Evolutionary conservation across 1,139 yeast genomes (phyloP), one percentile per base, ranked within the genome.

Genomic region (Zygoascus sp.): DNA sequence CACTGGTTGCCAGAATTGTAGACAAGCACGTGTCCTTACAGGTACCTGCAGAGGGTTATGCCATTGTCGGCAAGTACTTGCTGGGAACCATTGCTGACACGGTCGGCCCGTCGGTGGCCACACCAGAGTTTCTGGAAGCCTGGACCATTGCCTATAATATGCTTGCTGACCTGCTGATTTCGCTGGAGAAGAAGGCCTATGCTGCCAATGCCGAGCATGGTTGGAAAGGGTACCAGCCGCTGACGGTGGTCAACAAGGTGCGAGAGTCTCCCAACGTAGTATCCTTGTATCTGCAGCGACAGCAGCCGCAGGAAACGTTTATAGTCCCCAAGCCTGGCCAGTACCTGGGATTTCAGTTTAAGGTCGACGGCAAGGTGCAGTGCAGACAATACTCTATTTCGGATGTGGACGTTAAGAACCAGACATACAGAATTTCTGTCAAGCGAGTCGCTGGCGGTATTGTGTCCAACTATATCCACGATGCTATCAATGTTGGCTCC

Each of bases 141-240:
- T 82, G 88, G 87, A 69, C 71, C 21, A 74, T 68, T 41, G 88
- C 89, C 2, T 83, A 82, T 61, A 76, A 75, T 35, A 79, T 76
- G 52, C 70, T 83, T 52, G 89, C 89, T 3, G 73, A 77, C 51
- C 62, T 79, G 13, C 70, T 83, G 54, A 83, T 83, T 57, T 67
- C 70, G 42, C 74, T 77, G 25, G 90, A 83, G 63, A 67, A 65
- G 47, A 64, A 65, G 6, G 62, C 71, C 55, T 82, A 80, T 59
- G 60, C 63, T 19, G 57, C 63, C 36, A 67, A 65, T 35, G 58
- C 49, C 32, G 51, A 55, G 28, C 70, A 66, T 3, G 72, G 73
- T 13, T 81, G 87, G 87, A 57, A 65, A 21, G 81, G 78, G 2
- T 80, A 78, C 68, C 73, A 76, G 53, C 68, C 70, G 16, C 81